Evolutionary conservation across 495 filamentous ascomycete species (phyloP), one percentile per base, ranked within the genome.

Genomic region (Astrocystis sublimbata): DNA sequence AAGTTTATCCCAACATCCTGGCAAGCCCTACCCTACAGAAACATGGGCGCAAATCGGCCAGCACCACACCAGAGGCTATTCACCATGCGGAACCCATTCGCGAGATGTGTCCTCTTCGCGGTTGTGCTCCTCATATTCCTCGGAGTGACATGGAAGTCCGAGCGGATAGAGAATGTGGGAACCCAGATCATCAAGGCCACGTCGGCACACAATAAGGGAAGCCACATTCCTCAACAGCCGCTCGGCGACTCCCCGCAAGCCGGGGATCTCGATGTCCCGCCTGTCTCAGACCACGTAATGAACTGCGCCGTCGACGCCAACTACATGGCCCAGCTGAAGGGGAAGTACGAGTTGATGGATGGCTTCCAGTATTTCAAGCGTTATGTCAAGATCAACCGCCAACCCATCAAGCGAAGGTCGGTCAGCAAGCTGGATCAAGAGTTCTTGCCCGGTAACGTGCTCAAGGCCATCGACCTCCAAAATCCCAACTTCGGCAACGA

Each of bases 351-450:
- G 3, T 72, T 85, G 15, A 66, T 74, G 28, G 77, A 78, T 4
- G 71, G 66, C 33, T 79, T 85, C 71, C 76, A 83, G 59, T 85
- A 85, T 65, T 71, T 72, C 17, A 79, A 80, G 65, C 75, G 82
- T 53, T 82, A 83, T 67, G 66, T 83, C 24, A 79, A 76, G 42
- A 73, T 78, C 40, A 69, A 72, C 21, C 76, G 78, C 26, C 59
- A 79, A 33, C 69, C 74, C 15, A 76, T 81, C 17, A 50, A 68
- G 15, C 73, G 81, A 26, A 81, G 76, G 56, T 79, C 77, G 6
- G 71, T 83, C 30, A 83, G 81, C 21, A 77, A 71, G 42, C 62
- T 85, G 13, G 55, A 73, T 15, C 74, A 81, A 31, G 60, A 68
- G 28, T 75, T 85, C 60, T 73, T 83, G n/a, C 71, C 73, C 15